Base-by-base conservation (phyloP, 345 rosid species). In the Clarkia xantiana region DNA sequence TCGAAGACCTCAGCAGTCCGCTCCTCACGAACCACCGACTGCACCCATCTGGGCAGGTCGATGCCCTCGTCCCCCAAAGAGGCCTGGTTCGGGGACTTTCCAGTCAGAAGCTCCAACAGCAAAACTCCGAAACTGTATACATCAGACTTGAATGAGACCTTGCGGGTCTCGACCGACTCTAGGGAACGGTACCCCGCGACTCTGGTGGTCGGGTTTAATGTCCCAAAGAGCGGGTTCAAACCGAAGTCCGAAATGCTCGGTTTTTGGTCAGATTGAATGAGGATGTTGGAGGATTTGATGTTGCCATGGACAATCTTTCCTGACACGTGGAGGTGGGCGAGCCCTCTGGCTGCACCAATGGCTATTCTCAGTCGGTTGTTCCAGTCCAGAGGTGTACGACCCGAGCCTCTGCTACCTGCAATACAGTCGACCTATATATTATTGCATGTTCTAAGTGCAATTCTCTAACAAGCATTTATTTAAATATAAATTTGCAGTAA, bases 1-100 rank as follows among this genome's bases (percentile, higher is more conserved):
- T 88, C 97, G 13, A 88, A 82, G 19, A 88, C 89, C 74, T 78
- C 93, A 13, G 94, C 84, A 36, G 93, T 84, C 93, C 89, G 76
- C 52, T 77, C 93, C 61, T 88, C n/a, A n/a, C n/a, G n/a, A n/a
- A 84, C 86, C n/a, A 88, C 89, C 1, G 93, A 84, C 56, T 82
- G 93, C 4, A 89, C 97, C 97, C 94, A 84, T 54, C 80, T 70
- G 0, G 95, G 97, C 6, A 84, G 93, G 57, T 84, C 95, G 36
- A 69, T 79, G 80, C 71, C 72, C 66, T 80, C 93, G 14, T 80
- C 82, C 6, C 79, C 80, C 6, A 72, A 69, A 16, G 83, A 84
- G 2, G 90, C 82, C 65, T 77, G 79, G 25, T 79, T 63, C 4
- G 86, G 88, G 55, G 85, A 76, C 69, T 68, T 78, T 43, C 89